A percentile compares a stretch with the other conserved stretches of the same genome.
Evolutionary conservation across 192 early-diverging fungal genomes (phyloP).

Genomic region (Podila horticola): DNA sequence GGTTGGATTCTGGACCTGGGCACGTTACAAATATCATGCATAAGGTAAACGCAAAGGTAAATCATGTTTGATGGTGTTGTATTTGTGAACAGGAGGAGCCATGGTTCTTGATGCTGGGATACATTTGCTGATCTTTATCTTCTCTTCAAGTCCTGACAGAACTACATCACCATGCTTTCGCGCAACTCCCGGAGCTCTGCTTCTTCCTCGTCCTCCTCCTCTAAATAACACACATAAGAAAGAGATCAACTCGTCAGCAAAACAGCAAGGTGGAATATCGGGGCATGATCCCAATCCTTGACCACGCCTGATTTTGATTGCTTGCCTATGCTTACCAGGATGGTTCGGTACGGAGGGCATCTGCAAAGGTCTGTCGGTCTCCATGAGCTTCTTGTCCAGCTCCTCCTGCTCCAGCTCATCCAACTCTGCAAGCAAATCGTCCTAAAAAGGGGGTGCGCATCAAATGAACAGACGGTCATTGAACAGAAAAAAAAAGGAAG

Average conservation of each 20-base stretch:
- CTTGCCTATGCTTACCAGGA: slow-evolving; percentile 64
- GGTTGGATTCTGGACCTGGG: too few relatives aligned
- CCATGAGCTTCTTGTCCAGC: slow-evolving; percentile 85
- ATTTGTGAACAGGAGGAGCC: too few relatives aligned
- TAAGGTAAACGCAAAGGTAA: too few relatives aligned
- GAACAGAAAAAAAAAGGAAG: neutral
- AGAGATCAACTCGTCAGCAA: neutral
- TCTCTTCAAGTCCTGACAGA: neutral
- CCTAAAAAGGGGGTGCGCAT: slow-evolving; percentile 43
- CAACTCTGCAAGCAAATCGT: slow-evolving; percentile 90
- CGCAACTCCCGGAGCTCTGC: slow-evolving; percentile 82
- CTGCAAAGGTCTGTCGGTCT: slow-evolving; percentile 71
- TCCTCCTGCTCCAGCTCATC: slow-evolving; percentile 95
- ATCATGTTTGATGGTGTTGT: too few relatives aligned
- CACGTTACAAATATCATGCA: too few relatives aligned
- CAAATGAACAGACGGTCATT: neutral
- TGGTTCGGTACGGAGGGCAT: slow-evolving; percentile 68
- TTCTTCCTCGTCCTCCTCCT: slow-evolving; percentile 77
- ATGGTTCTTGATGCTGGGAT: neutral
- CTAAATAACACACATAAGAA: neutral
- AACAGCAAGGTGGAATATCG: neutral
- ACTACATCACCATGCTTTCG: slow-evolving; percentile 81
- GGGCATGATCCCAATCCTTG: neutral
- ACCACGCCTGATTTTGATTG: neutral
- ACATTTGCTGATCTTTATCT: neutral